Conservation (phyloP, 352 stramenopile species). For the Globisporangium nunn region DNA sequence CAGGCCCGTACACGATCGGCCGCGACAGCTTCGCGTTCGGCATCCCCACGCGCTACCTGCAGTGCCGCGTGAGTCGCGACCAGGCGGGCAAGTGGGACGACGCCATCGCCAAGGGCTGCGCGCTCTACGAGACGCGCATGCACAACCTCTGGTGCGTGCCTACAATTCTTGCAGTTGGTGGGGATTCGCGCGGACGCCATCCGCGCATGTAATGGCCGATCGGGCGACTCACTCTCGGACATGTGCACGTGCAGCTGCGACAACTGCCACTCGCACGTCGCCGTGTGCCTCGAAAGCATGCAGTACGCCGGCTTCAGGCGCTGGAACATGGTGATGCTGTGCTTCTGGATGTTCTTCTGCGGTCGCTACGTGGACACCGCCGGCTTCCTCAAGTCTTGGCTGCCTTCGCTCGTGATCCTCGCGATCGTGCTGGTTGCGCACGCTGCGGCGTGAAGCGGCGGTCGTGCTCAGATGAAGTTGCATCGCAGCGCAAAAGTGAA, state of each 20-base stretch:
- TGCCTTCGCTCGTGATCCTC: conserved; percentile 21
- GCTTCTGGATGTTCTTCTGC: conserved; percentile 76
- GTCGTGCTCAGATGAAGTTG: background rate
- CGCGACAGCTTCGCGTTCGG: conserved; percentile 87
- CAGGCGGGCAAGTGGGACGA: conserved; percentile 86
- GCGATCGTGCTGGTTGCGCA: conserved; percentile 18
- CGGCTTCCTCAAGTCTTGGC: conserved; percentile 34
- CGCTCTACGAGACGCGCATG: conserved; percentile 91
- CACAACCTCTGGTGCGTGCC: conserved; percentile 88
- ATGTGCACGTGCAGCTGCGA: conserved; percentile 57
- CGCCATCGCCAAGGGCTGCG: conserved; percentile 81
- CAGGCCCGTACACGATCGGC: conserved; percentile 90
- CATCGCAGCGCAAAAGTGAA: background rate
- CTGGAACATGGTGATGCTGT: conserved; percentile 81
- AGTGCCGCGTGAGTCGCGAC: conserved; percentile 42
- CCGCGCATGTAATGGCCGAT: too few species aligned
- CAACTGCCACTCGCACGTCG: conserved; percentile 97
- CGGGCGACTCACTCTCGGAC: background rate
- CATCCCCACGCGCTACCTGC: conserved; percentile 83
- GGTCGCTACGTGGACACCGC: conserved; percentile 41
- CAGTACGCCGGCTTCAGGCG: conserved; percentile 42
- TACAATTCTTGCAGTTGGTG: background rate
- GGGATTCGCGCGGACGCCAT: background rate
- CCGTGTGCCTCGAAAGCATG: conserved; percentile 62
- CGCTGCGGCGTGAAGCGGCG: conserved; percentile 13